These are phyloP conservation scores for Lichtheimia hyalospora DNA, from an alignment of 371 early-diverging fungal genomes.

Conservation along the genomic window DNA sequence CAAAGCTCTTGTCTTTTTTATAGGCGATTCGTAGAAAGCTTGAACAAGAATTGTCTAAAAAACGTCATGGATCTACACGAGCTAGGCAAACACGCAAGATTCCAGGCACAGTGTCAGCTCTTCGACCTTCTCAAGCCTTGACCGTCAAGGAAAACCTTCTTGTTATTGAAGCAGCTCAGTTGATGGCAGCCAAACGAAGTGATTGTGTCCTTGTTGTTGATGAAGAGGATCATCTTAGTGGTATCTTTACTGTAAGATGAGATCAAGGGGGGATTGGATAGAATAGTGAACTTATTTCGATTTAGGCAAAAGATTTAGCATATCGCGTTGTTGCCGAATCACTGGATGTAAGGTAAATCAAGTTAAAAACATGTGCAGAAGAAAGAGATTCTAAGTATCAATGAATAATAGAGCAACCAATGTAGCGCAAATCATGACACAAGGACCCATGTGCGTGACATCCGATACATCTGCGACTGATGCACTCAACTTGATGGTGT, in stretches of 20 bases:
- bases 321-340: constrained; percentile 28
- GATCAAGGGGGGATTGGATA: neutral
- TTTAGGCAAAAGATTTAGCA: constrained; percentile 32
- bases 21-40: constrained; percentile 80
- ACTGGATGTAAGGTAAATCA: constrained; percentile 23
- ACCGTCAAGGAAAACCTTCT: constrained; percentile 88
- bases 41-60: constrained; percentile 72
- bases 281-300: neutral
- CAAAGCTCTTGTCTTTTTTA: neutral
- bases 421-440: constrained; percentile 90
- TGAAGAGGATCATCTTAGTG: constrained; percentile 86
- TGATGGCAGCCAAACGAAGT: constrained; percentile 97
- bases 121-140: constrained; percentile 86
- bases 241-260: constrained; percentile 82
- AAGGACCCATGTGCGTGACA: constrained; percentile 85
- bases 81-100: constrained; percentile 46
- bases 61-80: constrained; percentile 43
- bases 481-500: constrained; percentile 93
- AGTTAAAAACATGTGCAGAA: neutral
- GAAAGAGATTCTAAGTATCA: neutral
- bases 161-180: constrained; percentile 92
- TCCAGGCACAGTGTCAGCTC: constrained; percentile 90
- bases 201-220: constrained; percentile 94
- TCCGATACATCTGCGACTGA: constrained; percentile 83
- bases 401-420: constrained; percentile 28